phyloP scores from a whole-genome alignment of 2,329 filamentous ascomycete species.

The Penicillium sp. region DNA sequence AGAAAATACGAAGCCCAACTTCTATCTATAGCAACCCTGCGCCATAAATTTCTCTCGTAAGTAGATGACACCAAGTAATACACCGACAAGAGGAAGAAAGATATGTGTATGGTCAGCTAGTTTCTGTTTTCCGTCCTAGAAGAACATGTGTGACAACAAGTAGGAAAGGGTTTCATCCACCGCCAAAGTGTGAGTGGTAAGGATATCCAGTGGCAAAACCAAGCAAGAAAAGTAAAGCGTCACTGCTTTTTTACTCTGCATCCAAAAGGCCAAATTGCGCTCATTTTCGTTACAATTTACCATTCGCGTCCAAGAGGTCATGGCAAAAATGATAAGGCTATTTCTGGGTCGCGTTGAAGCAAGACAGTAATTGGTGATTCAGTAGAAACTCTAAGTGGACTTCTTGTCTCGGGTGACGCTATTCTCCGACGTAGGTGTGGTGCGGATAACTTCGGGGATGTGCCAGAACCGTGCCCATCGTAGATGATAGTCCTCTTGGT shows the following conservation, averaged over 20 bases:
- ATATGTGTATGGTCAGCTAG: conserved; percentile 13
- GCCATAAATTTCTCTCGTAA: conserved; percentile 1
- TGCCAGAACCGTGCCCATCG: conserved; percentile 66
- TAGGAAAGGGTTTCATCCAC: conserved; percentile 5
- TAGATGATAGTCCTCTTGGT: conserved; percentile 70
- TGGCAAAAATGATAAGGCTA: background rate
- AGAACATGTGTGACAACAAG: conserved; percentile 2
- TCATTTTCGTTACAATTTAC: background rate
- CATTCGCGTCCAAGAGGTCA: background rate
- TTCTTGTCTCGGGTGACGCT: conserved; percentile 33
- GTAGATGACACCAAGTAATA: background rate
- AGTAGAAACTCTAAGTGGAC: conserved; percentile 1
- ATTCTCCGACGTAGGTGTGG: conserved; percentile 9
- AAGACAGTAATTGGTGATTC: background rate
- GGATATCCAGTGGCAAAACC: background rate
- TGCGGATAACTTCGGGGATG: conserved; percentile 55
- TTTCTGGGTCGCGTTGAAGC: background rate
- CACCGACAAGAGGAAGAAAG: background rate
- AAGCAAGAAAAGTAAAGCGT: background rate
- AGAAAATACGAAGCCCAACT: conserved; percentile 11
- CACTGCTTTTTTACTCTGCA: background rate
- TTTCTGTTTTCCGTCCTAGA: conserved; percentile 5
- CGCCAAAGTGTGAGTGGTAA: background rate
- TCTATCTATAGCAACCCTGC: conserved; percentile 20
- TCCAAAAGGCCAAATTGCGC: background rate